A percentile compares a stretch with the other conserved stretches of the same genome.
Evolutionary conservation across 257 asterid species (phyloP).

Genomic region (Capsicum pubescens): DNA sequence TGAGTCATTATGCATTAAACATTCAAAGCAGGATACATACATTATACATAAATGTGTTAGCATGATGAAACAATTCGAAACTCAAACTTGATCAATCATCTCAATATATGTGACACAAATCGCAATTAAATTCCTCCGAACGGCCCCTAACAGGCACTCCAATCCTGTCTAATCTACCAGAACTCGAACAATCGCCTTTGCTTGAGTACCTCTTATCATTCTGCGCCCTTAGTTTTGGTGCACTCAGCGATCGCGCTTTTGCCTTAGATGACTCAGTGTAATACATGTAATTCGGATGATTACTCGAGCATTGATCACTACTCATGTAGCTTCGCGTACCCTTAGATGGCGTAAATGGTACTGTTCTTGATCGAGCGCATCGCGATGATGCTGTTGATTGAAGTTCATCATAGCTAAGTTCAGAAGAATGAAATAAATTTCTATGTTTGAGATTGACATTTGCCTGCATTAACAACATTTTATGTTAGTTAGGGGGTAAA

Average conservation of each 20-base stretch:
- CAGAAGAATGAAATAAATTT: constrained; percentile 59
- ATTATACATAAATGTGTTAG: not conserved
- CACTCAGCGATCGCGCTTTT: constrained; percentile 80
- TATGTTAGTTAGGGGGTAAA: not conserved
- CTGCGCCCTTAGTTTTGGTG: constrained; percentile 77
- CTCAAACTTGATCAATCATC: not conserved
- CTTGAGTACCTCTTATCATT: constrained; percentile 65
- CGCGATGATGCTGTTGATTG: constrained; percentile 51
- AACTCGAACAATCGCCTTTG: constrained; percentile 70
- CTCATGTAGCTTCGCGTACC: constrained; percentile 56
- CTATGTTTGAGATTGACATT: constrained; percentile 38
- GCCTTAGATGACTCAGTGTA: constrained; percentile 83
- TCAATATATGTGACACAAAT: constrained; percentile 55
- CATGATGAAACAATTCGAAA: not conserved
- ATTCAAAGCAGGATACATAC: not conserved
- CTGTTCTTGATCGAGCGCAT: constrained; percentile 43
- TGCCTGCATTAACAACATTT: constrained; percentile 47
- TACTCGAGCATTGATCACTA: constrained; percentile 53
- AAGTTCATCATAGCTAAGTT: constrained; percentile 52
- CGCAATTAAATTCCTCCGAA: constrained; percentile 46
- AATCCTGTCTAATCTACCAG: constrained; percentile 69
- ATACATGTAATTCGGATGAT: constrained; percentile 77
- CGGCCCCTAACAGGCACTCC: constrained; percentile 63
- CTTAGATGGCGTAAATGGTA: constrained; percentile 68
- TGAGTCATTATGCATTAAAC: not conserved